These are phyloP conservation scores for Saturnispora saitoi DNA, from an alignment of 805 yeast genomes.

Conservation along the genomic window DNA sequence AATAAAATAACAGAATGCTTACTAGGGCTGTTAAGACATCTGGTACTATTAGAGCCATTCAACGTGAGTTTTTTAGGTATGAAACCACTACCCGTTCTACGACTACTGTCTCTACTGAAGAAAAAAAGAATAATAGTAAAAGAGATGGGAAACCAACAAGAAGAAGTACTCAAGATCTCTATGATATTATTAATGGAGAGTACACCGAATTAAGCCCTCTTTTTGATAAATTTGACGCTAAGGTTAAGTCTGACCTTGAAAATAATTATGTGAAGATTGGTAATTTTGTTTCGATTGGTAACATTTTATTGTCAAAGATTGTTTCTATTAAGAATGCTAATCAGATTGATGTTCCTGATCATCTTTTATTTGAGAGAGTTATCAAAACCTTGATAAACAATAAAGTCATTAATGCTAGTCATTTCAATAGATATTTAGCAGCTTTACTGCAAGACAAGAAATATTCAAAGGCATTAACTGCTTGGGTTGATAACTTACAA, in stretches of 20 bases:
- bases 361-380: slow-evolving; percentile 19
- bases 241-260: slow-evolving; percentile 3
- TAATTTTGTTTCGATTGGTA: slow-evolving; percentile 6
- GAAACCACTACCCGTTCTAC: not conserved
- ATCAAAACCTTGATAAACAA: slow-evolving; percentile 15
- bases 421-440: slow-evolving; percentile 20
- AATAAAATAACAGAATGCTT: not conserved
- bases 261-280: not conserved
- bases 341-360: slow-evolving; percentile 16
- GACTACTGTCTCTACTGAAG: not conserved
- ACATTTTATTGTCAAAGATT: slow-evolving; percentile 8
- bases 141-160: not conserved
- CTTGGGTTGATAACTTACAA: slow-evolving; percentile 24
- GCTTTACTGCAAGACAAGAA: slow-evolving; percentile 20
- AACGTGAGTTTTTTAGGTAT: not conserved
- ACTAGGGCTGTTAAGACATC: not conserved
- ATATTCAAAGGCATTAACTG: slow-evolving; percentile 21
- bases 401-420: slow-evolving; percentile 22
- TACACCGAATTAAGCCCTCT: slow-evolving; percentile 12
- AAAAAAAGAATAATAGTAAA: not conserved
- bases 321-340: slow-evolving; percentile 6
- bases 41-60: not conserved
- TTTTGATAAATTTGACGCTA: slow-evolving; percentile 11
- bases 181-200: slow-evolving; percentile 3
- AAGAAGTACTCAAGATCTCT: slow-evolving; percentile 6